phyloP scores from a whole-genome alignment of 2,329 filamentous ascomycete species.

The Venturiaceae sp. region DNA sequence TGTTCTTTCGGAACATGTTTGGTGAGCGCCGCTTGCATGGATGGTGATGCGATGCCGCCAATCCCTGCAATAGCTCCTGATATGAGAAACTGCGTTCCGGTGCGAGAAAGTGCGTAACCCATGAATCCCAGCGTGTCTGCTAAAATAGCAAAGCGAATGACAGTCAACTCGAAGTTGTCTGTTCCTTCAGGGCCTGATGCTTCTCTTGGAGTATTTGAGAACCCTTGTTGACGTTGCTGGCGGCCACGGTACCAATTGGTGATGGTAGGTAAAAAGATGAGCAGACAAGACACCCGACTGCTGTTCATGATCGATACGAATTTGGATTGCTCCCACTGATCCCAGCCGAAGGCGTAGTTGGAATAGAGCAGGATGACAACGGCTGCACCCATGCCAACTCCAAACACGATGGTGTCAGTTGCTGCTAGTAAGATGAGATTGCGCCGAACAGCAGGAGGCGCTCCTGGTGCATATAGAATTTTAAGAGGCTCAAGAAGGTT shows the following conservation, averaged over 20 bases:
- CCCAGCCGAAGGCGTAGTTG: conserved; percentile 73
- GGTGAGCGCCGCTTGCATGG: conserved; percentile 74
- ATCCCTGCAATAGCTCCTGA: conserved; percentile 66
- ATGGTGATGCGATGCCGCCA: conserved; percentile 78
- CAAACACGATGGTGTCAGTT: conserved; percentile 74
- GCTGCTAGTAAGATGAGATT: conserved; percentile 74
- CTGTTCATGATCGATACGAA: conserved; percentile 73
- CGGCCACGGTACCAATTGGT: conserved; percentile 67
- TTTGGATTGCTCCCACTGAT: conserved; percentile 65
- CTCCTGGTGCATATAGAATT: conserved; percentile 61
- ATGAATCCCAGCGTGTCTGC: conserved; percentile 68
- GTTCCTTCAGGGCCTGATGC: conserved; percentile 42
- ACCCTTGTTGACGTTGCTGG: conserved; percentile 45
- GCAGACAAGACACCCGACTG: conserved; percentile 63
- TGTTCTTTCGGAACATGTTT: conserved; percentile 81
- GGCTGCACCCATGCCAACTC: conserved; percentile 69
- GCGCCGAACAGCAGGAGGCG: conserved; percentile 51
- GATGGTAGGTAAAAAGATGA: conserved; percentile 64
- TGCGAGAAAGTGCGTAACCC: conserved; percentile 61
- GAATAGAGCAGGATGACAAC: conserved; percentile 79
- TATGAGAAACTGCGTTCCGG: conserved; percentile 54
- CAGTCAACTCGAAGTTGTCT: conserved; percentile 65
- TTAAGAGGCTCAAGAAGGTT: conserved; percentile 71
- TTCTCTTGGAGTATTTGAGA: conserved; percentile 14
- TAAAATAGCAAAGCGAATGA: conserved; percentile 65